phyloP scores from a whole-genome alignment of 2,329 filamentous ascomycete species.

The Exserohilum turcica region DNA sequence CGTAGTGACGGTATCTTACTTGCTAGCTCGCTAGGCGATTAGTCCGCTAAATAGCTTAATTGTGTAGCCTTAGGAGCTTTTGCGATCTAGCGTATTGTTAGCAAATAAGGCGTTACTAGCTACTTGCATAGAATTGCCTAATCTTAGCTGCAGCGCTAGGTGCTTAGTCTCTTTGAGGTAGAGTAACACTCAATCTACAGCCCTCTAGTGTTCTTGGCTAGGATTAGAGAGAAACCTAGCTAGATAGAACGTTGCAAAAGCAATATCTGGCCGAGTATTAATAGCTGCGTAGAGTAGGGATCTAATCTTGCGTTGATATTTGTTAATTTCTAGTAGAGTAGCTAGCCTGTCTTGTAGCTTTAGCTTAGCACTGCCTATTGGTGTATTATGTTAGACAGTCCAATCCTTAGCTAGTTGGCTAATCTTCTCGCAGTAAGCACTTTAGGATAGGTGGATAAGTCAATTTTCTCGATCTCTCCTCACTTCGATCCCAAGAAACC shows the following conservation, averaged over 20 bases:
- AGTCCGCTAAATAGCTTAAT: not conserved
- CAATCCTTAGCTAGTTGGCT: not conserved
- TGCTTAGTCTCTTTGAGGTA: not conserved
- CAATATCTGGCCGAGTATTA: constrained; percentile 7
- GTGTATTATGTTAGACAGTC: not conserved
- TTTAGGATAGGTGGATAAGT: not conserved
- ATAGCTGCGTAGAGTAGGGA: constrained; percentile 7
- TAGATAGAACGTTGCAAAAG: constrained; percentile 10
- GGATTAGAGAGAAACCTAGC: not conserved
- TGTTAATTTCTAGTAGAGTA: constrained; percentile 1
- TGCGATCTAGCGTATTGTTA: not conserved
- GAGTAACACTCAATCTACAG: not conserved
- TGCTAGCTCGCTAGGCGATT: not conserved
- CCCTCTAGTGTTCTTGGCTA: not conserved
- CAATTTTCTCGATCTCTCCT: not conserved
- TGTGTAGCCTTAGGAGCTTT: not conserved
- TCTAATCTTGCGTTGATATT: constrained; percentile 3
- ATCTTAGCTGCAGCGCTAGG: not conserved
- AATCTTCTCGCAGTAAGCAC: not conserved
- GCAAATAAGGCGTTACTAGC: not conserved
- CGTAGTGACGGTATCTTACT: not conserved
- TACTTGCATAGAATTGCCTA: not conserved
- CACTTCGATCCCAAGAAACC: constrained; percentile 12
- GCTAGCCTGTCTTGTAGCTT: not conserved
- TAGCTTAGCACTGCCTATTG: not conserved